Conservation (phyloP, 192 early-diverging fungal species). For the Podila epicladia region DNA sequence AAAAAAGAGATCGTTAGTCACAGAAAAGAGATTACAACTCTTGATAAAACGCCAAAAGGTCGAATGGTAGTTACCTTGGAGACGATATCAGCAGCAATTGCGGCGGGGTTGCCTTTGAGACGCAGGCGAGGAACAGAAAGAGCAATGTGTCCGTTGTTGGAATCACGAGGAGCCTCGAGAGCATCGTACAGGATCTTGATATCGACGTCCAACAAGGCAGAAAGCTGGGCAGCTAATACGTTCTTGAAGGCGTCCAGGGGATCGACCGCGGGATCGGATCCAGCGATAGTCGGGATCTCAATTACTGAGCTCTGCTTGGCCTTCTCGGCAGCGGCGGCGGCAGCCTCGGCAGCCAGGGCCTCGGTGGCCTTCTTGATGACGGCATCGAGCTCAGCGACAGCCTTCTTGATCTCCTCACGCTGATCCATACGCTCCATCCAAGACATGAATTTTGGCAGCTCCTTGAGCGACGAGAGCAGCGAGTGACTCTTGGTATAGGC, state of each 20-base stretch:
- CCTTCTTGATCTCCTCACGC: slow-evolving; percentile 29
- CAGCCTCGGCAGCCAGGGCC: slow-evolving; percentile 28
- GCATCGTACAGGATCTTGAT: slow-evolving; percentile 60
- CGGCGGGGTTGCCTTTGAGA: slow-evolving; percentile 75
- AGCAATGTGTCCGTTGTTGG: slow-evolving; percentile 76
- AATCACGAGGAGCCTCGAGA: slow-evolving; percentile 67
- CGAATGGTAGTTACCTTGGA: slow-evolving; percentile 50
- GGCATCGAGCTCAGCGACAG: slow-evolving; percentile 24
- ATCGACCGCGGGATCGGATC: slow-evolving; percentile 57
- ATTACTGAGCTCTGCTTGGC: slow-evolving; percentile 34
- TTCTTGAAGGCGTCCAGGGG: slow-evolving; percentile 72
- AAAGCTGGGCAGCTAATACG: slow-evolving; percentile 66
- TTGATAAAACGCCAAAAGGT: not conserved
- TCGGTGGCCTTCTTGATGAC: slow-evolving; percentile 29
- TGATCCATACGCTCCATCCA: slow-evolving; percentile 45
- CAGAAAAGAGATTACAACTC: not conserved
- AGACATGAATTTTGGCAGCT: slow-evolving; percentile 29
- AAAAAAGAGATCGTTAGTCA: not conserved
- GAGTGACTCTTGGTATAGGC: slow-evolving; percentile 49
- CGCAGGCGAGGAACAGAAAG: slow-evolving; percentile 74
- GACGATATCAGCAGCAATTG: slow-evolving; percentile 69
- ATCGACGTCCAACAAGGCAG: slow-evolving; percentile 58
- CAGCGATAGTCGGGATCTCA: slow-evolving; percentile 43
- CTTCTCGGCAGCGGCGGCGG: slow-evolving; percentile 31
- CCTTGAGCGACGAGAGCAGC: slow-evolving; percentile 37